Base-by-base conservation (phyloP, 2,329 filamentous ascomycete genomes). In the Daldinia sp. region DNA sequence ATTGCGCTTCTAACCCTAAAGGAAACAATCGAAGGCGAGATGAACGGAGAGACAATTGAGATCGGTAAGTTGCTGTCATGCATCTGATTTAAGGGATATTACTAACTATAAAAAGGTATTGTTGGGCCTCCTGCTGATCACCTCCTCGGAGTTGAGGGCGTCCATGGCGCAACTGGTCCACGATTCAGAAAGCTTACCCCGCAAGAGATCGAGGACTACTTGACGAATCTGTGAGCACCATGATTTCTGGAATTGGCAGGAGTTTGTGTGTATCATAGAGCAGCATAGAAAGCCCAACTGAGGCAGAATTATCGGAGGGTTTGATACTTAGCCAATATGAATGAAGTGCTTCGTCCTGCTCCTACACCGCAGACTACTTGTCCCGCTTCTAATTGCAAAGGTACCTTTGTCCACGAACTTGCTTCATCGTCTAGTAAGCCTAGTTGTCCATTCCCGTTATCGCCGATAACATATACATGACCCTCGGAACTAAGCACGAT, bases 11-110 rank as follows among this genome's bases (percentile, higher is more conserved):
- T 99, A 77, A 99, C 95, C 23, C 83, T 99, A 77, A 99, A 99
- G 85, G 95, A 99, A 85, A 97, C 95, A 60, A 99, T 99, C 76
- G 94, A 98, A 82, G 95, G 95, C 60, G 95, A 98, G 82, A 98
- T 98, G 94, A 98, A 94, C 72, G 94, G 94, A 66, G 94, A 98
- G 78, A 97, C 94, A 29, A 96, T 99, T 68, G 95, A 99, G 81
- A 97, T 99, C 78, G 94, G 93, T 93, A 81, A 77, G 88, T 77
- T 11, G 15, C 13, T 4, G 13, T 13, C 23, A 35, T 19, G 29
- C 15, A 43, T 7, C 15, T 13, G 27, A 13, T 39, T 17, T n/a
- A 6, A n/a, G 47, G 30, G 27, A 41, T 9, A n/a, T 68, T 69
- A 61, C 74, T 78, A 69, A 77, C 66, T 3, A 39, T 21, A 51